Evolutionary conservation across 2,329 filamentous ascomycete species (phyloP).

Genomic region (Capronia coronata): DNA sequence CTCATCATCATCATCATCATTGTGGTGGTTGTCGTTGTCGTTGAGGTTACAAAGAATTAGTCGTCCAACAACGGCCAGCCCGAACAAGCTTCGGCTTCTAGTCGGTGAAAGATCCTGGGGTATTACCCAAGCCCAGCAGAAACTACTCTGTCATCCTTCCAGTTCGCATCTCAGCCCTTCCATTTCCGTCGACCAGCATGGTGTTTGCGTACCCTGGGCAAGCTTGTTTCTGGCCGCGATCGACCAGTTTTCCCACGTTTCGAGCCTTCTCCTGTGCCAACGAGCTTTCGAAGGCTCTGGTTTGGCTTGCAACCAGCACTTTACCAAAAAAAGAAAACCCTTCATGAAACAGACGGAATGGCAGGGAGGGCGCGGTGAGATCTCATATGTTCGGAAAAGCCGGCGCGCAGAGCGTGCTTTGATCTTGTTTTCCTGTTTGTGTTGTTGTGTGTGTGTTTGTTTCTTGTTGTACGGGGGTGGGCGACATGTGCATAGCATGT

Average conservation of each 20-base stretch:
- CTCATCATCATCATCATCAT: constrained; percentile 50
- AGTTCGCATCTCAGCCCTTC: too few relatives aligned
- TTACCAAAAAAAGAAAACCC: background rate
- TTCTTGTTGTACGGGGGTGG: constrained; percentile 5
- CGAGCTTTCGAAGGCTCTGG: background rate
- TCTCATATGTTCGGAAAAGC: constrained; percentile 22
- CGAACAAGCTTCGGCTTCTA: background rate
- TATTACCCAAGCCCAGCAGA: too few relatives aligned
- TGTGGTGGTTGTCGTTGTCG: constrained; percentile 37
- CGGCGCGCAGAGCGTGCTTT: constrained; percentile 15
- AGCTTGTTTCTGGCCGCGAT: background rate
- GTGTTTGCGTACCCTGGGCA: background rate
- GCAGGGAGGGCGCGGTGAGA: background rate
- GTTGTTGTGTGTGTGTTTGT: constrained; percentile 7
- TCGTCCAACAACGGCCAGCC: background rate
- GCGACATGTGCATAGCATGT: constrained; percentile 18
- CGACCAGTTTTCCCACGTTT: background rate
- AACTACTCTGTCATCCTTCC: background rate
- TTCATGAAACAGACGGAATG: background rate
- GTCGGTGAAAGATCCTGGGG: too few relatives aligned
- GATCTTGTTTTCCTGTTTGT: too few relatives aligned
- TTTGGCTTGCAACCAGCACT: background rate
- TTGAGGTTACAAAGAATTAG: constrained; percentile 30
- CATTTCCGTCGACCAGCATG: background rate
- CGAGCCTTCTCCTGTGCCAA: background rate